Evolutionary conservation across 768 basidiomycete genomes (phyloP).

Genomic region (Pulveroboletus sp.): DNA sequence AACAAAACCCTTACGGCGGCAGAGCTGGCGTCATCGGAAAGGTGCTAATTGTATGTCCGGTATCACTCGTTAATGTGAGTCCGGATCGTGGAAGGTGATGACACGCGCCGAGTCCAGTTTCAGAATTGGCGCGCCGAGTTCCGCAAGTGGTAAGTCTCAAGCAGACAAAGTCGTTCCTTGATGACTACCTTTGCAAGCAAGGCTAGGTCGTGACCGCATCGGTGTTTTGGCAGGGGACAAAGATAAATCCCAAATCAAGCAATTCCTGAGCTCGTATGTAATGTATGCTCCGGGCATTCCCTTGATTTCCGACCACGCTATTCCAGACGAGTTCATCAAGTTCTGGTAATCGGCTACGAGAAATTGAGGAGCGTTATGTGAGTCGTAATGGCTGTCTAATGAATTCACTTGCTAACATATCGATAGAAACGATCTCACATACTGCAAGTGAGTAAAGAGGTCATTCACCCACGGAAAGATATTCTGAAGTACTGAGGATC

Average conservation of each 20-base stretch:
- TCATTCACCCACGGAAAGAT: neutral
- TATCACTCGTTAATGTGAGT: constrained; percentile 78
- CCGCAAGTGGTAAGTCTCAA: constrained; percentile 76
- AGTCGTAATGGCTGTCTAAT: constrained; percentile 22
- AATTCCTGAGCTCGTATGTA: constrained; percentile 72
- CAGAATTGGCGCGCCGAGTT: constrained; percentile 97
- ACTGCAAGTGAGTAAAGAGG: constrained; percentile 53
- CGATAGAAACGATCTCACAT: constrained; percentile 51
- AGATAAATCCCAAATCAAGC: constrained; percentile 53
- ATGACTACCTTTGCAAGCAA: constrained; percentile 17
- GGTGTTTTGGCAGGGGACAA: constrained; percentile 61
- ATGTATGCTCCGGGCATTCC: neutral
- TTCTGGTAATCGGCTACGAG: constrained; percentile 95
- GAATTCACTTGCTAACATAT: constrained; percentile 1
- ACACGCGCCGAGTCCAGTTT: neutral
- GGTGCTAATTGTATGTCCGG: constrained; percentile 91
- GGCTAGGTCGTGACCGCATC: constrained; percentile 55
- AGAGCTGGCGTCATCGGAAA: constrained; percentile 62
- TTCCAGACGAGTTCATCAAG: constrained; percentile 69
- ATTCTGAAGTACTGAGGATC: constrained; percentile 3
- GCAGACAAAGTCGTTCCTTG: neutral
- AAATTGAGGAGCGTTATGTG: constrained; percentile 81
- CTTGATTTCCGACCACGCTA: neutral
- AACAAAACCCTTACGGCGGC: constrained; percentile 78
- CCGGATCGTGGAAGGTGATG: neutral